These are phyloP conservation scores for Clarireedia monteithiana DNA, from an alignment of 2,329 filamentous ascomycete genomes.

Conservation along the genomic window DNA sequence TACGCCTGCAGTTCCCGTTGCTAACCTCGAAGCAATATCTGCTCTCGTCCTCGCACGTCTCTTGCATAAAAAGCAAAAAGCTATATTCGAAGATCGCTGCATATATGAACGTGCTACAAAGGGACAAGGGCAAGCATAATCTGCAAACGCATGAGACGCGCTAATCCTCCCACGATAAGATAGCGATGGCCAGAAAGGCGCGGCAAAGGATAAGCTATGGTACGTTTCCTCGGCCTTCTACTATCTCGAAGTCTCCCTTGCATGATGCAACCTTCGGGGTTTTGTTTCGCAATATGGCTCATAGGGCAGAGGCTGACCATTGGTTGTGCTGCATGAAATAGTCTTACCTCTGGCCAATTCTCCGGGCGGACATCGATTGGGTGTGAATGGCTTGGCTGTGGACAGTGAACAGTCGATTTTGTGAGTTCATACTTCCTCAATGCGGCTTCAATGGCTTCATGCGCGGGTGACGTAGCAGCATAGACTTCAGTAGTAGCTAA, in stretches of 20 bases:
- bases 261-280: not conserved
- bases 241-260: not conserved
- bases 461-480: not conserved
- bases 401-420: slow-evolving; percentile 77
- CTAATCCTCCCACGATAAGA: not conserved
- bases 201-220: slow-evolving; percentile 66
- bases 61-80: not conserved
- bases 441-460: not conserved
- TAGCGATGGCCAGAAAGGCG: slow-evolving; percentile 56
- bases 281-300: not conserved
- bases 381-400: slow-evolving; percentile 89
- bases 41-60: not conserved
- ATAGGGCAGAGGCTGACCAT: not conserved
- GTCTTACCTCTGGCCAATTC: slow-evolving; percentile 67
- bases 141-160: not conserved
- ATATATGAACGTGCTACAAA: not conserved
- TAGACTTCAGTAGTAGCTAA: not conserved
- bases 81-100: not conserved
- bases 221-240: slow-evolving; percentile 29
- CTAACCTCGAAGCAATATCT: not conserved
- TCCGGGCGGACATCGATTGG: slow-evolving; percentile 79
- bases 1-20: not conserved
- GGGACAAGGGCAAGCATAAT: not conserved
- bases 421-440: slow-evolving; percentile 39
- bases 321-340: slow-evolving; percentile 26